phyloP scores from a whole-genome alignment of 2,329 filamentous ascomycete species.

The Juglanconis sp. region DNA sequence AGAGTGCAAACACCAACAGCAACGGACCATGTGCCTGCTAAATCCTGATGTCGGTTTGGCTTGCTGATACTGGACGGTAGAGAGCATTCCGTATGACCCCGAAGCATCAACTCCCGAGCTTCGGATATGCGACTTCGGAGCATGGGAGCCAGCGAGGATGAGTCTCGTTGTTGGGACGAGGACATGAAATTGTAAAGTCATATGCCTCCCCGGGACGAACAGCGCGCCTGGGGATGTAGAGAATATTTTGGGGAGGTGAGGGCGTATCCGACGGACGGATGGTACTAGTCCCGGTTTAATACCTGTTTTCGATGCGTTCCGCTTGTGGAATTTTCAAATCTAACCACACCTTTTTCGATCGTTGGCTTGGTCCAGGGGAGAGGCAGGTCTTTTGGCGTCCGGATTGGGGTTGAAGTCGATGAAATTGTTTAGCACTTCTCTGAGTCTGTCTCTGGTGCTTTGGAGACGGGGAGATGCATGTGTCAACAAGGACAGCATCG shows the following conservation, averaged over 20 bases:
- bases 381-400: slow-evolving; percentile 15
- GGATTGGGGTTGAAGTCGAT: slow-evolving; percentile 8
- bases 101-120: background rate
- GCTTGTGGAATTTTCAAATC: slow-evolving; percentile 22
- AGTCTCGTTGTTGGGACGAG: background rate
- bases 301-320: slow-evolving; percentile 25
- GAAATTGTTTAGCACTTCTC: slow-evolving; percentile 11
- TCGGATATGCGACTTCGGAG: background rate
- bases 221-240: slow-evolving; percentile 22
- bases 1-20: slow-evolving; percentile 56
- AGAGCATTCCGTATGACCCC: background rate
- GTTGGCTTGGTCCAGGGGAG: slow-evolving; percentile 16
- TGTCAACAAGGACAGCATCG: background rate
- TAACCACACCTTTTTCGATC: slow-evolving; percentile 4
- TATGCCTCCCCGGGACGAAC: background rate
- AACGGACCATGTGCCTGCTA: slow-evolving; percentile 57
- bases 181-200: background rate
- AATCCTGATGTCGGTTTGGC: background rate
- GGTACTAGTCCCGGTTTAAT: slow-evolving; percentile 31
- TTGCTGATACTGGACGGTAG: background rate
- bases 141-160: background rate
- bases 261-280: slow-evolving; percentile 22
- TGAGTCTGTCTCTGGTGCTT: background rate
- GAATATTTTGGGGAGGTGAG: slow-evolving; percentile 26
- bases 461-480: background rate